phyloP scores from a whole-genome alignment of 2,329 filamentous ascomycete genomes.

The Aspergillus fumigatus region DNA sequence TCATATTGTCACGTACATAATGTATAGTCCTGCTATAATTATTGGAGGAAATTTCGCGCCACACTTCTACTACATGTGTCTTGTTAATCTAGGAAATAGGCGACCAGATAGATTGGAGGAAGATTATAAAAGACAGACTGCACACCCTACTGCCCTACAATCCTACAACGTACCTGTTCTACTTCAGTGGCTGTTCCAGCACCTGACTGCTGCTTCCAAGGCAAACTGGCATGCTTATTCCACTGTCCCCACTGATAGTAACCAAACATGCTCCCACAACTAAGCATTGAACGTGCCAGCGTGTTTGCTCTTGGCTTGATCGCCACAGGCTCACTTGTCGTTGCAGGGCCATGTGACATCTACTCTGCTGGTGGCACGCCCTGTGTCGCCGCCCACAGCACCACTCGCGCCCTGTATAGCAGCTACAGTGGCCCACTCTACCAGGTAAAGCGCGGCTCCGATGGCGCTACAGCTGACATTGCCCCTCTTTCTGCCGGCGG shows the following conservation, averaged over 20 bases:
- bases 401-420: constrained; percentile 59
- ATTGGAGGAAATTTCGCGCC: too few species aligned
- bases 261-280: constrained; percentile 29
- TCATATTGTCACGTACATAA: too few species aligned
- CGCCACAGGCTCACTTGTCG: constrained; percentile 38
- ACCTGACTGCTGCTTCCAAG: not conserved
- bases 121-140: not conserved
- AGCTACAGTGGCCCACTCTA: constrained; percentile 53
- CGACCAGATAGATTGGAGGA: not conserved
- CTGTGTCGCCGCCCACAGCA: constrained; percentile 62
- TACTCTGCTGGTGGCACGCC: constrained; percentile 56
- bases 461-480: constrained; percentile 45
- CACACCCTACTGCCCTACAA: not conserved
- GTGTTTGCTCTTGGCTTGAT: constrained; percentile 32
- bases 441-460: constrained; percentile 55
- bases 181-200: not conserved
- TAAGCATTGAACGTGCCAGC: constrained; percentile 20
- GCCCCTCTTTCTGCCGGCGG: constrained; percentile 54
- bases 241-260: constrained; percentile 1
- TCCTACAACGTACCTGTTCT: not conserved
- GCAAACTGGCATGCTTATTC: not conserved
- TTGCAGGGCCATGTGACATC: constrained; percentile 58
- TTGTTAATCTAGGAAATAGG: too few species aligned
- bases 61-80: too few species aligned
- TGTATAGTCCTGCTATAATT: too few species aligned